phyloP scores from a whole-genome alignment of 2,329 filamentous ascomycete species.

The Trichothecium roseum region DNA sequence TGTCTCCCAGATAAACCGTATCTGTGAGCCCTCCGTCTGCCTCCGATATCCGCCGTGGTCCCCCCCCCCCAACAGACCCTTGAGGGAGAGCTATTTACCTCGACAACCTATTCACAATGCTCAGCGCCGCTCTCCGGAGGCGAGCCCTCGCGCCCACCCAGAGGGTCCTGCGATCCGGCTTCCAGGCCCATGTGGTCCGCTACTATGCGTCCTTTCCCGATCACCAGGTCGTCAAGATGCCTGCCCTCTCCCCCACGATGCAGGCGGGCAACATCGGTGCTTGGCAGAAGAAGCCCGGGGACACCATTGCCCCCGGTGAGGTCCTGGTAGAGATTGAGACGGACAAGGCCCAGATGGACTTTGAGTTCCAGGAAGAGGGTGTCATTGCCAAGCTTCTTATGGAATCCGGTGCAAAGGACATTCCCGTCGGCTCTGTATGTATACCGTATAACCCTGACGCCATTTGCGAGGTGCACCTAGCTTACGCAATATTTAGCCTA shows the following conservation, averaged over 20 bases:
- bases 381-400: conserved; percentile 89
- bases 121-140: conserved; percentile 54
- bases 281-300: conserved; percentile 97
- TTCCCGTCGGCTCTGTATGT: conserved; percentile 88
- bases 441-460: background rate
- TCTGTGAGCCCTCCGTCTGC: conserved; percentile 5
- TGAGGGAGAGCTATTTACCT: conserved; percentile 16
- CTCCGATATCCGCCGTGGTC: background rate
- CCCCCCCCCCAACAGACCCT: conserved; percentile 5
- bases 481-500: conserved; percentile 57
- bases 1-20: conserved; percentile 4
- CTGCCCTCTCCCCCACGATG: conserved; percentile 96
- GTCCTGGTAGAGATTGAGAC: conserved; percentile 98
- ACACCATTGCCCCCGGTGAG: conserved; percentile 79
- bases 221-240: conserved; percentile 95
- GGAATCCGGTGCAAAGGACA: conserved; percentile 86
- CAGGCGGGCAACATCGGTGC: conserved; percentile 88
- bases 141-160: conserved; percentile 43
- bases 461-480: background rate
- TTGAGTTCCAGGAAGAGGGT: conserved; percentile 98
- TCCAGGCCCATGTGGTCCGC: conserved; percentile 46
- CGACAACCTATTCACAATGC: conserved; percentile 29
- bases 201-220: conserved; percentile 79
- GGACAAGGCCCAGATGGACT: conserved; percentile 99
- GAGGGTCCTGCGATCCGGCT: conserved; percentile 38